phyloP scores from a whole-genome alignment of 2,329 filamentous ascomycete genomes.

The Scedosporium aurantiacum region DNA sequence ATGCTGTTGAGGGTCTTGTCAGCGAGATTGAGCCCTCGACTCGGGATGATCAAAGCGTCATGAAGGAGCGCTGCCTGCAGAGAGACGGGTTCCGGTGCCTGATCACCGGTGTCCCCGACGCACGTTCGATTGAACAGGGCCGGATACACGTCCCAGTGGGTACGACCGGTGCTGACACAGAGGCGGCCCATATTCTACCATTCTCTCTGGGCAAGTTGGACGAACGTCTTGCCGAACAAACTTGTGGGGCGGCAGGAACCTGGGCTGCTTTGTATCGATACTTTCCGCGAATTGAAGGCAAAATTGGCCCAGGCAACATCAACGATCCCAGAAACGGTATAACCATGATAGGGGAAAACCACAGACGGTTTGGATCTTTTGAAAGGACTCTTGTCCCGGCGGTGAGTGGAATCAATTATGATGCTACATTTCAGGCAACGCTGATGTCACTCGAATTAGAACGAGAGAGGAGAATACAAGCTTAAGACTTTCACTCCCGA shows the following conservation, averaged over 20 bases:
- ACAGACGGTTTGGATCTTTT: background rate
- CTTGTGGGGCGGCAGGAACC: background rate
- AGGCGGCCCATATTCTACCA: background rate
- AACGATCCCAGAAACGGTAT: background rate
- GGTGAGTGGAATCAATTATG: background rate
- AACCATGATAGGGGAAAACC: background rate
- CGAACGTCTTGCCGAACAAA: background rate
- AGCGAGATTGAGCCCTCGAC: background rate
- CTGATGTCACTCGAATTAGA: background rate
- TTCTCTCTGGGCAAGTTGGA: background rate
- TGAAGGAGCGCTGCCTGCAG: background rate
- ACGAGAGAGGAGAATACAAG: background rate
- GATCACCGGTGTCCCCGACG: background rate
- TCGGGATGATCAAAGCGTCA: background rate
- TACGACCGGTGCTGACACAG: background rate
- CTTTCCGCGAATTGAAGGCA: background rate
- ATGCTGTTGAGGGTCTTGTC: no score
- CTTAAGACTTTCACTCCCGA: background rate
- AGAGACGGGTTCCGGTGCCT: background rate
- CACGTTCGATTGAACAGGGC: background rate
- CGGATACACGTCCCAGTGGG: no score
- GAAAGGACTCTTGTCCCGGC: background rate
- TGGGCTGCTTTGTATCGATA: background rate
- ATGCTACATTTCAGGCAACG: background rate
- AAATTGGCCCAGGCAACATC: background rate